Evolutionary conservation across 257 asterid species (phyloP), one percentile per base, ranked within the genome.

Genomic region (Eustoma russellianum): DNA sequence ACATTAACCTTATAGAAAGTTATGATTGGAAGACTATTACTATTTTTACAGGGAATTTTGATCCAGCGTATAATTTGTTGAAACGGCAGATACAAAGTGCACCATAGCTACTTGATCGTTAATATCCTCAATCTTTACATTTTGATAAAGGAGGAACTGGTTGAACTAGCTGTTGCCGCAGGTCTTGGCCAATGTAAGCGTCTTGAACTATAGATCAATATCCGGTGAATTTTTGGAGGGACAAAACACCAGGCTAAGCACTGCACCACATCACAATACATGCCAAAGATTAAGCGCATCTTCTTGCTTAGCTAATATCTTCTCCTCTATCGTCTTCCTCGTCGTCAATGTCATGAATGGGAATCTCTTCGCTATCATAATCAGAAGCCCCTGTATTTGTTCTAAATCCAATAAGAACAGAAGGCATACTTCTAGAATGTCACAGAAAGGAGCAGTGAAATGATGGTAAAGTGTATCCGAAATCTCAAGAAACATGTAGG

Each of bases 341-440:
- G 60, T 79, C 89, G 35, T 79, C 81, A 52, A 56, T 69, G 55
- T 75, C 88, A 46, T 83, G 87, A 44, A 77, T 76, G 55, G 89
- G 80, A 67, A 83, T 81, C 48, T 87, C 93, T 57, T 84, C 93
- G 38, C 63, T 71, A 47, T 46, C 52, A 52, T 53, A 57, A 56
- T 65, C 69, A 50, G 46, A 34, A 52, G 81, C 68, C 53, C 74
- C 89, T 76, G 79, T 72, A 65, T 46, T 34, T 33, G 56, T 28
- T 5, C 13, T 49, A 52, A 55, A 49, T 33, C 46, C 34, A 40
- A 44, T 16, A 53, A 58, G 47, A 28, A 12, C 51, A 56, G 57
- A 19, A 57, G 58, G 53, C 34, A 50, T 33, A 43, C 65, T 45
- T 48, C 19, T 57, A 34, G 30, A 38, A 44, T 24, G 49, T 56